A percentile compares a stretch with the other conserved stretches of the same genome.
phyloP scores from a whole-genome alignment of 2,329 filamentous ascomycete genomes.

The Xylariaceae sp. region DNA sequence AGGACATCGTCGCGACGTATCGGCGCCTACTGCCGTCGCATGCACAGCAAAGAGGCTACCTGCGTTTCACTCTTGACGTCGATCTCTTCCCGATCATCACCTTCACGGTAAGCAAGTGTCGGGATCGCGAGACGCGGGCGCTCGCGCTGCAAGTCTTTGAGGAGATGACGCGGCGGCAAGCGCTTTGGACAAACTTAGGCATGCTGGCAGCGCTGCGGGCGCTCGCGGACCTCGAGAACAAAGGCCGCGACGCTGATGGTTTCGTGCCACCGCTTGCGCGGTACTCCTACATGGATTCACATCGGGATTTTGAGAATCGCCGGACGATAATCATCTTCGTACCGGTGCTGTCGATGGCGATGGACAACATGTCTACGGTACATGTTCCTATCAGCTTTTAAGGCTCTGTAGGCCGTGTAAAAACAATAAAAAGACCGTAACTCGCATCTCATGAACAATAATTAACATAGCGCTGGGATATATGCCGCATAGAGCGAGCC shows the following conservation, averaged over 20 bases:
- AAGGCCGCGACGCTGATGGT: constrained; percentile 26
- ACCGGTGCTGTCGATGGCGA: constrained; percentile 16
- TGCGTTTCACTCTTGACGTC: constrained; percentile 31
- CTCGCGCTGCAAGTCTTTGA: constrained; percentile 28
- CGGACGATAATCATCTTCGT: constrained; percentile 31
- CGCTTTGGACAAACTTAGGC: constrained; percentile 32
- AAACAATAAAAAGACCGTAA: neutral
- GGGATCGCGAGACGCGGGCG: constrained; percentile 28
- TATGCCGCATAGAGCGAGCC: neutral
- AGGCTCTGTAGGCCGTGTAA: neutral
- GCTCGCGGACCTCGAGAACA: constrained; percentile 31
- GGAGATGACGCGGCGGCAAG: constrained; percentile 31
- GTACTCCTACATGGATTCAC: constrained; percentile 31
- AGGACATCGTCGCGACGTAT: constrained; percentile 30
- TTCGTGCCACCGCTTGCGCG: constrained; percentile 32
- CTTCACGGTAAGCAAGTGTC: constrained; percentile 34
- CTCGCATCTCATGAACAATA: neutral
- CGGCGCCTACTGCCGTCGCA: constrained; percentile 19
- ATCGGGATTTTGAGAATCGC: constrained; percentile 31
- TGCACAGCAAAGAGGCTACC: constrained; percentile 16
- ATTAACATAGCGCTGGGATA: neutral
- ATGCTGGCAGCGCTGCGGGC: constrained; percentile 29
- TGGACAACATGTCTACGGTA: constrained; percentile 18
- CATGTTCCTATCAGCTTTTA: constrained; percentile 33
- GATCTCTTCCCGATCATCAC: constrained; percentile 34